Evolutionary conservation across 306 rosid species (phyloP), one percentile per base, ranked within the genome.

Genomic region (Cucurbita maxima): DNA sequence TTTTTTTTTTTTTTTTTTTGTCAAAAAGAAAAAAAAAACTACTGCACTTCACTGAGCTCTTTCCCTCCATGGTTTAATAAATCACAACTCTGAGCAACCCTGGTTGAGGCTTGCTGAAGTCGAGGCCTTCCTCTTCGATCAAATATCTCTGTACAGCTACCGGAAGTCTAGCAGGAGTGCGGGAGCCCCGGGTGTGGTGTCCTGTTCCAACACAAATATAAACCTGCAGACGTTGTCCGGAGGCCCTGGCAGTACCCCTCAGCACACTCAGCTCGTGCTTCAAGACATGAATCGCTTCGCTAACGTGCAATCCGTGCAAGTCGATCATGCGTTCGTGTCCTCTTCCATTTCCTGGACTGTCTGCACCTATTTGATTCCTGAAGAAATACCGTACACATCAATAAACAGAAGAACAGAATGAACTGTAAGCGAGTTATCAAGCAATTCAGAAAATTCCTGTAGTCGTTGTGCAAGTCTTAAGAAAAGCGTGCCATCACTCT

Each of bases 171-270:
- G 92, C 97, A 0, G 90, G 94, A 18, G 98, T 90, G 73, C 98
- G 97, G 13, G 98, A 80, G 52, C 98, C 98, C 75, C 96, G 69
- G 12, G 97, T 93, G 78, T 93, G 98, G 80, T 93, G 98, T 37
- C 98, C 98, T 0, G 98, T 93, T 70, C 98, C 98, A 1, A 93
- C 96, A 54, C 96, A 93, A 69, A 93, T 87, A 64, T 83, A 88
- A 37, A 90, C 96, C 81, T 88, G 97, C 73, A 90, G 72, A 56
- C 92, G 90, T 74, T 88, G 91, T 54, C 86, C 98, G 0, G 88
- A 76, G 4, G 90, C 94, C 77, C 96, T 83, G 58, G 98, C 97
- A 0, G 96, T 85, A 86, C 85, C 80, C 85, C 92, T 86, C 79
- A 93, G 82, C 80, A 83, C 83, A 18, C 87, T 72, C 87, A 93